Percentiles rank a stretch among this genome's conserved stretches.
Evolutionary conservation across 345 rosid genomes (phyloP).

Genomic region (Carallia brachiata): DNA sequence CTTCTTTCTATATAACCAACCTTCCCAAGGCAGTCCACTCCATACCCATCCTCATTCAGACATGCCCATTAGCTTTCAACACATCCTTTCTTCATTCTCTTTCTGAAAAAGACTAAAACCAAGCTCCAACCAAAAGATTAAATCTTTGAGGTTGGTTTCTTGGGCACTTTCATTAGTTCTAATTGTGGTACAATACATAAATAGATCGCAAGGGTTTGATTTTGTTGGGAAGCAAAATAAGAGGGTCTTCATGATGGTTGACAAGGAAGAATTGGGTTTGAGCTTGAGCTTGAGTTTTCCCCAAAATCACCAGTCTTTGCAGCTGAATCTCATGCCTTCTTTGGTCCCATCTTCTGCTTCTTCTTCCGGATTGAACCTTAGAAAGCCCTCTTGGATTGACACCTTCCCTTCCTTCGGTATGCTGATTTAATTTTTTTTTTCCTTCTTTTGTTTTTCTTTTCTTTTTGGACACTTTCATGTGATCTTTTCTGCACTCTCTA

Average conservation of each 20-base stretch:
- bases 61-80: slow-evolving; percentile 1
- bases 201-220: no score
- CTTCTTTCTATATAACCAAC: slow-evolving; percentile 50
- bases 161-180: background rate
- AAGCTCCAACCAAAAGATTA: background rate
- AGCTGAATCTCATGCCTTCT: slow-evolving; percentile 57
- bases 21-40: background rate
- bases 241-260: slow-evolving; percentile 39
- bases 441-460: background rate
- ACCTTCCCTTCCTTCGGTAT: slow-evolving; percentile 53
- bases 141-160: background rate
- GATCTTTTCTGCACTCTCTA: background rate
- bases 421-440: background rate
- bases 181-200: no score
- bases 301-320: slow-evolving; percentile 38
- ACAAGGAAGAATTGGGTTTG: slow-evolving; percentile 82
- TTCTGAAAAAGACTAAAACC: background rate
- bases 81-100: slow-evolving; percentile 12
- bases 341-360: slow-evolving; percentile 28
- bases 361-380: slow-evolving; percentile 30
- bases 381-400: slow-evolving; percentile 56
- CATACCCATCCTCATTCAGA: background rate
- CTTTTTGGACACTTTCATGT: background rate
- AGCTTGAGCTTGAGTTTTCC: slow-evolving; percentile 68
- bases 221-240: background rate